Percentiles rank a stretch among this genome's conserved stretches.
Evolutionary conservation across 805 yeast species (phyloP).

Genomic region (Danielia reshetovae): DNA sequence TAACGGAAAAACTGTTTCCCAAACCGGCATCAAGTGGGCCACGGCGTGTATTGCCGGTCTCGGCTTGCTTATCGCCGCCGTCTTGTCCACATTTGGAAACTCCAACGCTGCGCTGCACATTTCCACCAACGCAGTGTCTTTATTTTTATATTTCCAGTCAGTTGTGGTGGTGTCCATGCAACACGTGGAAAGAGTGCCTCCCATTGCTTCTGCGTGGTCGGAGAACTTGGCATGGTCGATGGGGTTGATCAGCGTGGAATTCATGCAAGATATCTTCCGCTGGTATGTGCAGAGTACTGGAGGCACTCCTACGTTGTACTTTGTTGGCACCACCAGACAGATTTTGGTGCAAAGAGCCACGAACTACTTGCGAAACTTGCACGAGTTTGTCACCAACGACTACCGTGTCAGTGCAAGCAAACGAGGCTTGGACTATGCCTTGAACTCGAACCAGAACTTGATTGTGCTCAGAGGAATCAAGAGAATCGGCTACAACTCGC

Average conservation of each 20-base stretch:
- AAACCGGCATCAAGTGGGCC: constrained; percentile 75
- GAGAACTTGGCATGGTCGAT: constrained; percentile 93
- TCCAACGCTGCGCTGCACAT: constrained; percentile 87
- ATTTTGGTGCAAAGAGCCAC: constrained; percentile 72
- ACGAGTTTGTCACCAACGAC: constrained; percentile 15
- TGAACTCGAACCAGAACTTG: constrained; percentile 52
- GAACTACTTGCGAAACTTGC: constrained; percentile 25
- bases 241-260: constrained; percentile 74
- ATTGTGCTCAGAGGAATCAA: constrained; percentile 81
- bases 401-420: constrained; percentile 12
- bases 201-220: constrained; percentile 89
- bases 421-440: constrained; percentile 32
- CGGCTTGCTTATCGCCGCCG: constrained; percentile 78
- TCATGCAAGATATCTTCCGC: constrained; percentile 81
- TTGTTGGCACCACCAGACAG: constrained; percentile 57
- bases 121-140: constrained; percentile 79
- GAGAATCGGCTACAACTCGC: constrained; percentile 72
- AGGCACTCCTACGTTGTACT: constrained; percentile 70
- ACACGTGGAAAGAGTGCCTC: constrained; percentile 82
- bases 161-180: constrained; percentile 82
- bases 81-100: constrained; percentile 80
- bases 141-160: constrained; percentile 84
- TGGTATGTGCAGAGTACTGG: constrained; percentile 90
- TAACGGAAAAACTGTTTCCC: constrained; percentile 79
- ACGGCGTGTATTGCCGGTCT: constrained; percentile 87